Evolutionary conservation across 495 filamentous ascomycete genomes (phyloP), one percentile per base, ranked within the genome.

Genomic region (Trichoderma erinaceum): DNA sequence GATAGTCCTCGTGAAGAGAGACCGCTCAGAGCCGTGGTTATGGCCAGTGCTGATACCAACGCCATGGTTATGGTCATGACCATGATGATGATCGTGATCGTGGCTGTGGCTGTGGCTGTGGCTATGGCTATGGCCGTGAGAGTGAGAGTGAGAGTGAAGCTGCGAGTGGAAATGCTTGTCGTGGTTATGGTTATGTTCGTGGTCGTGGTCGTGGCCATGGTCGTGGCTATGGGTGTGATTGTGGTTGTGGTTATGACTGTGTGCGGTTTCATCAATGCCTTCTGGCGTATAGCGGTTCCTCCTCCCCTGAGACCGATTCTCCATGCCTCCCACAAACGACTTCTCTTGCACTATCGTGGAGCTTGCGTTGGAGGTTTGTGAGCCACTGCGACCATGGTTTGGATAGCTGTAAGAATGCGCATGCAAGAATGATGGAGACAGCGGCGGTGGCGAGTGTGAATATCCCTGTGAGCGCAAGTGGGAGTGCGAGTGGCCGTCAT

Each of bases 1-100:
- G 23, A 97, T 74, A 52, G 89, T 82, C 16, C 81, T 85, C 23
- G 90, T 90, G 64, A 92, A 78, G 68, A 72, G 80, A 7, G 90
- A 91, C 25, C 82, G 70, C 72, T 78, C 70, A 67, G 73, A 72
- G 41, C 68, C 66, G 64, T 78, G 70, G 65, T 68, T 64, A 70
- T 78, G 72, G 43, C 71, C 35, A 38, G 35, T 38, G 5, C 35
- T 38, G 35, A 10, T 38, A 38, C 35, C 65, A 68, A 23, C 48
- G 10, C 7, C 48, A 23, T 52, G 48, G 21, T 72, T n/a, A 69
- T 75, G 69, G 6, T 65, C 44, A 27, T 73, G 63, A 68, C 52
- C 23, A 68, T 78, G 61, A 21, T 68, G 68, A 43, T 75, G 74
- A 18, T 68, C 68, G 66, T 77, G 71, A 6, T 52, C 16, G 69